Evolutionary conservation across 176 grass and related monocot genomes (phyloP), one percentile per base, ranked within the genome.

Genomic region (Carex cristatella): DNA sequence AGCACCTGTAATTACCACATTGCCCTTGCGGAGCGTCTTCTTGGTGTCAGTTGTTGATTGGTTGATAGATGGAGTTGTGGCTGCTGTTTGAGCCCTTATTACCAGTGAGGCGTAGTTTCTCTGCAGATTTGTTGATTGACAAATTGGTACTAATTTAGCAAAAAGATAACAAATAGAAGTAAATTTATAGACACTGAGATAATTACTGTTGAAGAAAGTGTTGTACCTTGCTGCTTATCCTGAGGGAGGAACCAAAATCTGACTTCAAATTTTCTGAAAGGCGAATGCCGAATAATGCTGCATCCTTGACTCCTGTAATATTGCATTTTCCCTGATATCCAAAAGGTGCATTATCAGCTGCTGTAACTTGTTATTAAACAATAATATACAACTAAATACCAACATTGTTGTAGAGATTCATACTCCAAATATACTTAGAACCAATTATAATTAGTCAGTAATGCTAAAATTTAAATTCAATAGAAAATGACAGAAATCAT

Each of bases 21-120:
- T 94, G 87, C 93, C 96, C 91, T 94, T 99, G 66, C 96, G 85
- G n/a, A 99, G 88, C 0, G 93, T 94, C 91, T 99, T 90, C 88
- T 95, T 99, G 37, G 83, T 89, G 0, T 92, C 75, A 48, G 91
- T 88, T 13, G 83, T 87, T 14, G 91, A 82, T 0, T 71, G 32
- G 54, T 69, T 86, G 70, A 88, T 75, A 4, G 86, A 84, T 23
- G 96, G 96, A 0, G 93, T 86, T 2, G 91, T 84, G 38, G 93
- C 87, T 15, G 93, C 63, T 11, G 91, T 48, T 83, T 98, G 89
- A 57, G 91, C 96, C 80, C 96, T 87, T 53, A 92, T 86, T 85
- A 83, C 91, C 16, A 88, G 79, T 32, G 91, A 85, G 2, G 81
- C 68, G 83, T 69, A 89, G 57, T 77, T 58, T 23, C 88, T 92